Evolutionary conservation across 257 asterid genomes (phyloP), one percentile per base, ranked within the genome.

Genomic region (Primulina huaijiensis): DNA sequence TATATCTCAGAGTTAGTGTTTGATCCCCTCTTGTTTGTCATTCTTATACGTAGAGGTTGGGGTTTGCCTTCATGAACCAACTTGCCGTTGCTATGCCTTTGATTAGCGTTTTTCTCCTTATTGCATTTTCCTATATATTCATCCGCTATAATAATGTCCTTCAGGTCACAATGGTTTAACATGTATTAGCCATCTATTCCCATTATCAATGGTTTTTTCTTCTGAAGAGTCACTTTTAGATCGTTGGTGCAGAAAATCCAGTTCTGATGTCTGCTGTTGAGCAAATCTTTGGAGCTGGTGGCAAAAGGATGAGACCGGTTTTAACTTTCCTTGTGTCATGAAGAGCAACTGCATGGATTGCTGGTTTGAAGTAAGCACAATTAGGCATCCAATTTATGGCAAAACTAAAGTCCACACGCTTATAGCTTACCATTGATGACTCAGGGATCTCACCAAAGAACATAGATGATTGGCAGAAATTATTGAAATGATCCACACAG

Each of bases 261-360:
- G 97, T 88, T 40, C 40, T 94, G 85, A 88, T 89, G 96, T 91
- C 99, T 70, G 97, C 97, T 65, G 97, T 97, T 6, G 95, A 91
- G 84, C 97, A 94, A 85, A 94, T 94, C 25, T 94, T 94, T 73
- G 89, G 97, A 70, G 99, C 99, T 64, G 97, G 99, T 67, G 99
- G 99, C 58, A 94, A 94, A 78, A 80, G 97, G 81, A 86, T 89
- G 93, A 86, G 97, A 70, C 99, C 99, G 1, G 99, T 97, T 76
- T 73, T 94, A 75, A 96, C 86, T 72, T 94, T 94, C 81, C 82
- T 94, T 38, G 97, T 87, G 25, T 79, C 99, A 25, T n/a, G n/a
- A n/a, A 82, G 97, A 81, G 97, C 99, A 69, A 91, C 99, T 17
- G 87, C 99, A 3, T 88, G 82, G 79, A 79, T 91, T 35, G 82